Conservation (phyloP, 73 alveolate genomes). For the Paramecium sonneborni region DNA sequence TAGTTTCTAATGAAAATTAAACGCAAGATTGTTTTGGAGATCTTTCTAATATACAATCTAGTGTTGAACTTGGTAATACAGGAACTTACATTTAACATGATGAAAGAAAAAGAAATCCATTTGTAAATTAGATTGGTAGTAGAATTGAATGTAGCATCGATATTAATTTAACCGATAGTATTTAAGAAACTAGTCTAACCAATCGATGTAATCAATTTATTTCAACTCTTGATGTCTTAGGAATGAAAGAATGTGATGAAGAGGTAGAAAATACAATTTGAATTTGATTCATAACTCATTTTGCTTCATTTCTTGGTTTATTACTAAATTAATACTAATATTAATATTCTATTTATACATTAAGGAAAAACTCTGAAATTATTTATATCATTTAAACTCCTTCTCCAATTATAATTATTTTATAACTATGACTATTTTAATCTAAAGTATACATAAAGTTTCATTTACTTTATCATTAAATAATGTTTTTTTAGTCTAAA, state of each 20-base stretch:
- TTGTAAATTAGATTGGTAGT: background rate
- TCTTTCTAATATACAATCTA: background rate
- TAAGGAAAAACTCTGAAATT: background rate
- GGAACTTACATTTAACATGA: background rate
- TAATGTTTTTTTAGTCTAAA: background rate
- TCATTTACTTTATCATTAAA: background rate
- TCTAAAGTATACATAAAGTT: background rate
- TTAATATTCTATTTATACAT: background rate
- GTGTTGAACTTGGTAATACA: background rate
- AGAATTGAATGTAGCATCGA: conserved; percentile 33
- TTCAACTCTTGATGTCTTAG: background rate
- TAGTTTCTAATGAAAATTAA: background rate
- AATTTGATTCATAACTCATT: background rate
- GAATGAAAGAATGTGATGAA: background rate
- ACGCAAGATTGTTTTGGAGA: conserved; percentile 10
- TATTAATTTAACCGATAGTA: background rate
- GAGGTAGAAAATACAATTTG: background rate
- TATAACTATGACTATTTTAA: background rate
- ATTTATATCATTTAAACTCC: background rate
- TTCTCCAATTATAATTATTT: conserved; percentile 9
- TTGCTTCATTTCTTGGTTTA: background rate
- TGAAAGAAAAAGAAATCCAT: background rate
- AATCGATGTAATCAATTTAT: background rate
- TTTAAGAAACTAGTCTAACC: background rate
- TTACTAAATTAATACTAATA: too few species aligned